Evolutionary conservation across 2,329 filamentous ascomycete genomes (phyloP), one percentile per base, ranked within the genome.

Genomic region (Fusarium nanum): DNA sequence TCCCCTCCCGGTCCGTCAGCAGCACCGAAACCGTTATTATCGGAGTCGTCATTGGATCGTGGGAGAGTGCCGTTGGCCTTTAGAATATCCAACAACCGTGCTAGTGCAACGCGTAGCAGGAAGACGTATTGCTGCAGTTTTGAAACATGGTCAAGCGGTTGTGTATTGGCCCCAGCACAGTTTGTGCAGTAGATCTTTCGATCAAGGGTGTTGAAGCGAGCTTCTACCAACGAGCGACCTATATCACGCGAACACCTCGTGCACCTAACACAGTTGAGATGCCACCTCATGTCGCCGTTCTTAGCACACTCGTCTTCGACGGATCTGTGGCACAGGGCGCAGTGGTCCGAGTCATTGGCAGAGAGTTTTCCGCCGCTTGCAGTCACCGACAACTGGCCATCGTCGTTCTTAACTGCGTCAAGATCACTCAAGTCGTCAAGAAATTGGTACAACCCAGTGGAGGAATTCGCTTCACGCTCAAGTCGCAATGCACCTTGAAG

Each of bases 81-180:
- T 34, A 99, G 86, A 30, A 97, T 97, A 46, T 95, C 92, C 66
- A 99, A 85, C 25, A 99, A 85, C 60, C 96, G 87, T 25, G 96
- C 96, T 71, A 99, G 87, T 20, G 96, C 96, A 23, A 99, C 96
- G 75, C 93, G 90, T 42, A 99, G 86, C 22, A 99, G 84, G 80
- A 98, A 98, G 8, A 98, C 91, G 77, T 97, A 99, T 82, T 99
- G 95, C 77, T 96, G 92, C 57, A 99, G 84, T 78, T 97, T 94
- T 20, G 93, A 93, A 40, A 98, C 88, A 66, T 89, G 88, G 65
- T 91, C 87, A 75, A 98, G 93, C 1, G 82, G 75, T n/a, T 81
- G 76, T 18, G 79, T 83, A 53, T 84, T 83, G 72, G 86, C 85
- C 41, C 83, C 81, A 44, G 86, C 86, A 77, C 93, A 97, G 49